Conservation (phyloP, 345 rosid genomes). For the Melaleuca alternifolia region DNA sequence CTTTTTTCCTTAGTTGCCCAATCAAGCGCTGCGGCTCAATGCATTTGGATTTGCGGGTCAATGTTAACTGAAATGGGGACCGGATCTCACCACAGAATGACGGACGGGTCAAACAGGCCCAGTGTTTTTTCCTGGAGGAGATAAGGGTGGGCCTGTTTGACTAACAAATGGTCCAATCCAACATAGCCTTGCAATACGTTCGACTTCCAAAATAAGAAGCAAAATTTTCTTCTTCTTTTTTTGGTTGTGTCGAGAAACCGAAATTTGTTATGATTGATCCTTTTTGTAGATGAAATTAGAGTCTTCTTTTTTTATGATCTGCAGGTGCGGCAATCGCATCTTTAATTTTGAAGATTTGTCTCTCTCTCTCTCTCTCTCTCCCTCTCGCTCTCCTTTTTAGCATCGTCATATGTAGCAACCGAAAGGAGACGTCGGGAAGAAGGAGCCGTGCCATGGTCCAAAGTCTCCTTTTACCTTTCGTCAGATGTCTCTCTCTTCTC, state of each 20-base stretch:
- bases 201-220: background rate
- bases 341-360: background rate
- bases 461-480: too few species aligned
- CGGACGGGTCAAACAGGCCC: background rate
- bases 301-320: background rate
- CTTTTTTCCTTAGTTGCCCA: background rate
- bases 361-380: too few species aligned
- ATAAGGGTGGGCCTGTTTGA: background rate
- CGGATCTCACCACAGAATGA: background rate
- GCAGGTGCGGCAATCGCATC: background rate
- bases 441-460: too few species aligned
- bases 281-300: background rate
- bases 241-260: fast-evolving
- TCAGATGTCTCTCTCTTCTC: too few species aligned
- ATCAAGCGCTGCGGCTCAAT: background rate
- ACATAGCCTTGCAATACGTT: background rate
- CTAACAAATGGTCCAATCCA: background rate
- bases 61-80: background rate
- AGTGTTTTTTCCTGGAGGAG: background rate
- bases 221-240: too few species aligned
- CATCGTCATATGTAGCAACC: background rate
- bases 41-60: background rate
- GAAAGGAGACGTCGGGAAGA: too few species aligned
- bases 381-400: too few species aligned
- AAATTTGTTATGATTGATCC: background rate